phyloP scores from a whole-genome alignment of 176 grass and related monocot genomes.

The Aegilops umbellulata region DNA sequence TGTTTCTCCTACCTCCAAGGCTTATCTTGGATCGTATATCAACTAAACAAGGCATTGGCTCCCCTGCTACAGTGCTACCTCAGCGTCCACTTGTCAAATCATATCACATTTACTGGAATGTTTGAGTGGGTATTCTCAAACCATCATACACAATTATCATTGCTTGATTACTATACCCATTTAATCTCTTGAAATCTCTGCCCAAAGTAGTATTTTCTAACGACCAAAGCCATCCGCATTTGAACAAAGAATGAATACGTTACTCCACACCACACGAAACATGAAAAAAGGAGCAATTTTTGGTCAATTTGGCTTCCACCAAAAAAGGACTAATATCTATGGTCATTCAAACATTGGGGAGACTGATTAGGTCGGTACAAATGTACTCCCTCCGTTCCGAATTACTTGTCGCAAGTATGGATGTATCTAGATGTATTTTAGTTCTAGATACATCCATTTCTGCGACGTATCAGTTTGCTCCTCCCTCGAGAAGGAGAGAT shows the following conservation, averaged over 20 bases:
- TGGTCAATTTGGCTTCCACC: no score
- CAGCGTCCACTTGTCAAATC: not conserved
- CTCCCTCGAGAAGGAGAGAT: no score
- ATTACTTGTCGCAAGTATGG: no score
- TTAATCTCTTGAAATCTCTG: not conserved
- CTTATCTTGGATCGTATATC: not conserved
- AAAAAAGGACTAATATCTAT: no score
- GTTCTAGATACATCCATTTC: no score
- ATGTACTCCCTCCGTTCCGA: no score
- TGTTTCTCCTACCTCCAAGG: not conserved
- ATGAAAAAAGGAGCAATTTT: no score
- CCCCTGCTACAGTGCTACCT: not conserved
- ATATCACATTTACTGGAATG: not conserved
- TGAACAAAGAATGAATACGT: not conserved
- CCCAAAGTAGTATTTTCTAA: not conserved
- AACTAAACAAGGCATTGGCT: not conserved
- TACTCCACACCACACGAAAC: no score
- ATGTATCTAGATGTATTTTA: no score
- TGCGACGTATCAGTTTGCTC: not conserved
- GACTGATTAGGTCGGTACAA: not conserved
- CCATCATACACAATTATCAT: no score
- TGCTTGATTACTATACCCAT: no score
- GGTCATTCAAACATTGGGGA: not conserved
- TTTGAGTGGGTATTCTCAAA: not conserved
- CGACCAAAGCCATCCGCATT: not conserved